Percentiles rank a stretch among this genome's conserved stretches.
These are phyloP conservation scores for Phytopythium boreale DNA, from an alignment of 352 stramenopile genomes.

Conservation along the genomic window DNA sequence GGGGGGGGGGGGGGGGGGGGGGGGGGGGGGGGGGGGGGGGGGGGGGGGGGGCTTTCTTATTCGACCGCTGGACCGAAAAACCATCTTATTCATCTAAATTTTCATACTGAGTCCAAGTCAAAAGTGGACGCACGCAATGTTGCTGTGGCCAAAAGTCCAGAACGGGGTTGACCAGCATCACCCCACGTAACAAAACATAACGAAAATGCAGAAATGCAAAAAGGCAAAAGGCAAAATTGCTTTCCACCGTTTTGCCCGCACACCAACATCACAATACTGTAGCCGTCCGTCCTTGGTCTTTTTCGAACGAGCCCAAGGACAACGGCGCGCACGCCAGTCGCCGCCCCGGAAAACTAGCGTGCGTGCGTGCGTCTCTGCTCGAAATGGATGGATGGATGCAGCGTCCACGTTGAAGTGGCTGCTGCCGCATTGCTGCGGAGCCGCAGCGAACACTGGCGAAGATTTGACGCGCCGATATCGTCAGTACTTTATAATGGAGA, in stretches of 20 bases:
- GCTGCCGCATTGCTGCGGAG: neutral
- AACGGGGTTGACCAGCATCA: neutral
- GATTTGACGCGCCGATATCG: neutral
- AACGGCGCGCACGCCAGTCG: neutral
- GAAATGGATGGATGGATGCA: neutral
- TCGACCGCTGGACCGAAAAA: neutral
- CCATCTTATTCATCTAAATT: constrained; percentile 3
- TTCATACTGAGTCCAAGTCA: neutral
- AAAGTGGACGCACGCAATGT: neutral
- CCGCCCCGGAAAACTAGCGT: neutral
- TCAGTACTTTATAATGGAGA: too few relatives aligned
- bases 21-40: too few relatives aligned
- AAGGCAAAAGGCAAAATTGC: neutral
- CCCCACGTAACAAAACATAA: neutral
- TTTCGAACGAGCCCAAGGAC: neutral
- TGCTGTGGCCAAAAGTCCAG: neutral
- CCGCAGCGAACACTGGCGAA: neutral
- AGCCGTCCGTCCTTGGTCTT: too few relatives aligned
- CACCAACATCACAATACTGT: neutral
- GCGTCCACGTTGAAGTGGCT: neutral
- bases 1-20: too few relatives aligned
- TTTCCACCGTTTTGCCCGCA: neutral
- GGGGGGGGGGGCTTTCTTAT: neutral
- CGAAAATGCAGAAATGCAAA: neutral
- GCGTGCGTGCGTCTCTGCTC: neutral